Conservation (phyloP, 306 rosid genomes). For the Fragaria vesca region DNA sequence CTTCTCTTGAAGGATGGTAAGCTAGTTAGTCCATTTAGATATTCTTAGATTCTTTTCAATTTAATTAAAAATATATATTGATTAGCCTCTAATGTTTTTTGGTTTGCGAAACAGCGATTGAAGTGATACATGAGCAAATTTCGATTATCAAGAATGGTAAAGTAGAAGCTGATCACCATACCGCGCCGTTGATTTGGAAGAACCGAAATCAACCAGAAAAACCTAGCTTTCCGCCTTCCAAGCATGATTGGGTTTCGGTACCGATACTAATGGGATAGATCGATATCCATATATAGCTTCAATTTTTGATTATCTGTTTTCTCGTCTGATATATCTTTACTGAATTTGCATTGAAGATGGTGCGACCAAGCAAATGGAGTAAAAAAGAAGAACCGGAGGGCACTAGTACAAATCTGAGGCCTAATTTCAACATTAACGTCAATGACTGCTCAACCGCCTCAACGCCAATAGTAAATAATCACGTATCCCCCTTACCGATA, state of each 20-base stretch:
- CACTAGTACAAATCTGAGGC: not conserved
- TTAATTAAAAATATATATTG: not conserved
- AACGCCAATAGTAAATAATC: not conserved
- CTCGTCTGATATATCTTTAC: not conserved
- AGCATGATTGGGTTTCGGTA: not conserved
- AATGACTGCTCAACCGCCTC: not conserved
- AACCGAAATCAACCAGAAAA: not conserved
- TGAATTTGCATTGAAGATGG: not conserved
- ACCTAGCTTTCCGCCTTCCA: not conserved
- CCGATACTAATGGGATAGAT: not conserved
- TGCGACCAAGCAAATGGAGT: not conserved
- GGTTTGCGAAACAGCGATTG: not conserved
- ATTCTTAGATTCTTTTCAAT: not conserved
- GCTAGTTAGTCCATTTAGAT: not conserved
- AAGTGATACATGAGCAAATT: not conserved
- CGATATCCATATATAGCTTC: not conserved
- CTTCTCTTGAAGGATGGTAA: conserved; percentile 18
- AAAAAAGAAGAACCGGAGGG: not conserved
- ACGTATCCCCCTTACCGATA: not conserved
- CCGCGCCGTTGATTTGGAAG: not conserved
- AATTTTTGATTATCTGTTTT: not conserved
- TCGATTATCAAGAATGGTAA: not conserved
- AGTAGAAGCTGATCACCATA: not conserved
- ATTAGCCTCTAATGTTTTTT: not conserved
- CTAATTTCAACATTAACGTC: not conserved